Evolutionary conservation across 352 stramenopile genomes (phyloP).

Genomic region (Phytopythium helicoides): DNA sequence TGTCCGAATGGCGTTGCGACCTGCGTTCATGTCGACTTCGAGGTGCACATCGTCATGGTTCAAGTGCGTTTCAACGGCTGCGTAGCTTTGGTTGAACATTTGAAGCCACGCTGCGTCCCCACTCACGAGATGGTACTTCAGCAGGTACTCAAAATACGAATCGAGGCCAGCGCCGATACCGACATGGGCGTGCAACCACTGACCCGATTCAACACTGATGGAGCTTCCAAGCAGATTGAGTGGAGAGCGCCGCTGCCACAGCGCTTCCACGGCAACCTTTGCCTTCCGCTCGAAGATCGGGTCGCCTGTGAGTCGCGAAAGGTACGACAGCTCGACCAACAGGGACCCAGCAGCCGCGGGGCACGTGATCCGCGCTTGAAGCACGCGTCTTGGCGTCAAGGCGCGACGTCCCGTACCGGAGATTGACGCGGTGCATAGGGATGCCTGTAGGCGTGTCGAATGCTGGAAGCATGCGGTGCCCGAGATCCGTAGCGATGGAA

Average conservation of each 20-base stretch:
- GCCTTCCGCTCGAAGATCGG: conserved; percentile 62
- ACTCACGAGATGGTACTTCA: conserved; percentile 98
- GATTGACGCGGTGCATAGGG: conserved; percentile 96
- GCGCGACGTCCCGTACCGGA: conserved; percentile 52
- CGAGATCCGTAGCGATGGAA: conserved; percentile 93
- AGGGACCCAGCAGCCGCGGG: conserved; percentile 95
- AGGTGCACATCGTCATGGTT: conserved; percentile 77
- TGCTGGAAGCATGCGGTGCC: conserved; percentile 92
- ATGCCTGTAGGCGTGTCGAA: conserved; percentile 96
- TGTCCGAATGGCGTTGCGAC: conserved; percentile 49
- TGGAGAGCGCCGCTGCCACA: conserved; percentile 76
- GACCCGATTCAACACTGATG: conserved; percentile 90
- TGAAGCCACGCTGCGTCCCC: conserved; percentile 88
- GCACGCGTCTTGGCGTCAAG: conserved; percentile 64
- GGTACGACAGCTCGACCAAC: conserved; percentile 95
- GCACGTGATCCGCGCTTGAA: conserved; percentile 79
- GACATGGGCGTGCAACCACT: conserved; percentile 74
- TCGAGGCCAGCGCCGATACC: conserved; percentile 94
- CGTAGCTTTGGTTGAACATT: conserved; percentile 90
- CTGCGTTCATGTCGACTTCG: conserved; percentile 87
- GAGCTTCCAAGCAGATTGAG: conserved; percentile 95
- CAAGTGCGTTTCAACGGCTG: conserved; percentile 69
- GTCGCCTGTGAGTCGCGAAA: conserved; percentile 82
- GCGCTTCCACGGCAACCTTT: conserved; percentile 51
- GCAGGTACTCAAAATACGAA: conserved; percentile 97